Evolutionary conservation across 2,329 filamentous ascomycete genomes (phyloP), one percentile per base, ranked within the genome.

Genomic region (Sodiomyces alkalinus): DNA sequence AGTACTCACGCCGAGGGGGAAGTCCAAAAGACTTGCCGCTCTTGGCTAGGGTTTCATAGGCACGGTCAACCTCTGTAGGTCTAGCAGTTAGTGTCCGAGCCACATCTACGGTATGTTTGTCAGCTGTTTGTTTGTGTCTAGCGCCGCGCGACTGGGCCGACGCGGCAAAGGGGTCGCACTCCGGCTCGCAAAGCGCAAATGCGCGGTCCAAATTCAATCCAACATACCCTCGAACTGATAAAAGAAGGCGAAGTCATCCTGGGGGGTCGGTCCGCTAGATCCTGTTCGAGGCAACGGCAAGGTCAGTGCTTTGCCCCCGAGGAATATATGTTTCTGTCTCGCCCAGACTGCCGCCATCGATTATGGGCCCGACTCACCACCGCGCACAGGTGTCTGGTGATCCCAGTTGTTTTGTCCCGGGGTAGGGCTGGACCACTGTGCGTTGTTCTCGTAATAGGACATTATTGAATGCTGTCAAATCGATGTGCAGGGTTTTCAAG

Each of bases 1-100:
- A 71, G 68, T 68, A 92, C 59, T 93, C 82, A 67, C 86, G 80
- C 55, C 90, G 82, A 46, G 62, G 69, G 46, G 64, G 64, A 47
- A 60, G 58, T 47, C 67, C 73, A 56, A 87, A 90, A 59, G 86
- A 76, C 64, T 96, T 96, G 47, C 86, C 86, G 53, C 86, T 93
- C 68, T 96, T 96, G 47, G 87, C 70, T 35, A 98, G 70, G 55
- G 96, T 96, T 48, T 96, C 90, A 47, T 87, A 75, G 42, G 87
- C 87, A 51, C 87, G 79, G 41, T 96, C 90, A 45, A 98, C 85
- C 71, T 98, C 90, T 93, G 48, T 28, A 40, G 39, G 30, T 36
- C 36, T 36, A 26, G 34, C 36, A 34, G 36, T 38, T 29, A 38
- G 36, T 32, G 34, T 38, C 32, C 36, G 34, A 22, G 33, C 34